Evolutionary conservation across 164 flowering plant genomes (phyloP), one percentile per base, ranked within the genome.

Genomic region (Paratinospora sagittata): DNA sequence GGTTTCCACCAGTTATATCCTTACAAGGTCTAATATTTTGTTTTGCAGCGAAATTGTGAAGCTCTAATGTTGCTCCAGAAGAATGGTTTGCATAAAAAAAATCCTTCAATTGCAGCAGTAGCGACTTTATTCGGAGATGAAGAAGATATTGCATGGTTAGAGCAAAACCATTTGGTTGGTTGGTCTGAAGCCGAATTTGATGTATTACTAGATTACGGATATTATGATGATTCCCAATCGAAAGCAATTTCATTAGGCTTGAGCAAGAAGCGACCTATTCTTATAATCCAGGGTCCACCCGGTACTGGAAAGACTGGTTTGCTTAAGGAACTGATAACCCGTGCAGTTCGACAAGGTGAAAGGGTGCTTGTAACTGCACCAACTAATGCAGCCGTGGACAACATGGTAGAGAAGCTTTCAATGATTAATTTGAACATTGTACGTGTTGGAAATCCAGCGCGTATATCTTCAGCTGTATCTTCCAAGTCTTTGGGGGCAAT

Each of bases 361-460:
- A 81, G 89, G 78, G 97, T 93, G 72, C 97, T 93, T 69, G 90
- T 90, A 19, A 93, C 97, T 60, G 98, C 96, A 39, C 96, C 97
- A 19, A 90, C 98, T 62, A 93, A 93, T 86, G 98, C 98, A 66
- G 97, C 94, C 37, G 88, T 93, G 27, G 97, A 93, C 69, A 93
- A 93, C 80, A 84, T 93, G 91, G 98, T 93, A 70, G 97, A 93
- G 73, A 93, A 84, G 73, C 89, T 93, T 34, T 84, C 96, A 6
- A 36, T 69, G 75, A 72, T 70, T 75, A 92, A 91, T 16, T 45
- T 88, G 68, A 77, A 86, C 76, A 83, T 90, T 80, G 98, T 93
- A 27, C 85, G 98, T 6, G 91, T 93, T 55, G 98, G 98, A 49
- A 93, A 93, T 81, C 98, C 98, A 65, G 97, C 89, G 30, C 84